Evolutionary conservation across 257 asterid species (phyloP).

Genomic region (Nicotiana undulata): DNA sequence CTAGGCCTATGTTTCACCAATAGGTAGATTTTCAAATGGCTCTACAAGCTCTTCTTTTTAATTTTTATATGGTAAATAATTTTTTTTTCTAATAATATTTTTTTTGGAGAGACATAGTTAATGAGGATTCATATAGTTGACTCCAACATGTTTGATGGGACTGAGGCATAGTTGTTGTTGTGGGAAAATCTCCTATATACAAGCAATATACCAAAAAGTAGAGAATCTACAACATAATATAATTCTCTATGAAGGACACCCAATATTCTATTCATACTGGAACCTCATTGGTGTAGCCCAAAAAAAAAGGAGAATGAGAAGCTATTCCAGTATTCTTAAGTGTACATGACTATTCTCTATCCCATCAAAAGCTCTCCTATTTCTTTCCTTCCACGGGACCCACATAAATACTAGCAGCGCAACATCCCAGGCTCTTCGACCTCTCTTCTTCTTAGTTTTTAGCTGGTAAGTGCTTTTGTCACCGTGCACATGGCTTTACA

Average conservation of each 20-base stretch:
- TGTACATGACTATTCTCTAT: background rate
- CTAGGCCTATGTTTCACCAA: no score
- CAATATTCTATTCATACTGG: background rate
- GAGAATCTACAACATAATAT: background rate
- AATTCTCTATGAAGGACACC: background rate
- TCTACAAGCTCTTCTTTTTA: background rate
- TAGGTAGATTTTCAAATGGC: background rate
- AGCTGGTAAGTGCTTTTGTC: no score
- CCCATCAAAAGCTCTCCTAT: background rate
- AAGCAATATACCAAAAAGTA: background rate
- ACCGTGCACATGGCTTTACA: background rate
- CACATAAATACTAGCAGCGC: background rate
- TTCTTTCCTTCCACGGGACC: background rate
- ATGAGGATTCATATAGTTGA: background rate
- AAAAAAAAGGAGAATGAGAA: background rate
- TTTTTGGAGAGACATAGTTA: background rate
- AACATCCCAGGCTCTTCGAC: background rate
- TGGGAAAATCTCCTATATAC: background rate
- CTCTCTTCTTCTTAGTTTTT: background rate
- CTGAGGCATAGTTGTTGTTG: background rate
- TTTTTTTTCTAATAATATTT: background rate
- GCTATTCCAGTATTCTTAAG: background rate
- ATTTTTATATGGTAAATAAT: background rate
- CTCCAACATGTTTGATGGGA: background rate
- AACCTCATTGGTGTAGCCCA: background rate